Percentiles rank a stretch among this genome's conserved stretches.
Conservation (phyloP, 2,329 filamentous ascomycete genomes). For the Fusarium succisae region DNA sequence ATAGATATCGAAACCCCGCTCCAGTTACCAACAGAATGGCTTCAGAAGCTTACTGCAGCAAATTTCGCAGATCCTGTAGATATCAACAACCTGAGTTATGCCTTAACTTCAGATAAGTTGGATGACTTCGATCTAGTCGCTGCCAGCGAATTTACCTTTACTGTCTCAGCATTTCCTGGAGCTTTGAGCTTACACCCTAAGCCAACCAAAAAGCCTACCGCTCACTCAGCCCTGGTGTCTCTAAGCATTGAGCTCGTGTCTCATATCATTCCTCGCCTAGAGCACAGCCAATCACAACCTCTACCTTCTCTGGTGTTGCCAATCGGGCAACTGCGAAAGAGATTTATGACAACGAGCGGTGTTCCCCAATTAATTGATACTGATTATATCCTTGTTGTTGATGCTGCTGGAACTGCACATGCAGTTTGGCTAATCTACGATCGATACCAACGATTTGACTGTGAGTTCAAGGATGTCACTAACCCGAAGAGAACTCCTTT, state of each 20-base stretch:
- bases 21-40: not conserved
- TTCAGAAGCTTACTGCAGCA: not conserved
- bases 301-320: not conserved
- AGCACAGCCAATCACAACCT: not conserved
- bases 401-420: not conserved
- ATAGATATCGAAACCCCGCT: not conserved
- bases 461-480: not conserved
- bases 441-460: not conserved
- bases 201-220: not conserved
- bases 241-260: not conserved
- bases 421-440: not conserved
- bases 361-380: fast-evolving
- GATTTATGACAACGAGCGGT: fast-evolving
- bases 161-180: not conserved
- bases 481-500: not conserved
- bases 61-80: not conserved
- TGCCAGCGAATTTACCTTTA: not conserved
- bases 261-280: not conserved
- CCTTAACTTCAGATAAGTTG: not conserved
- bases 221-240: not conserved
- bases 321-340: not conserved
- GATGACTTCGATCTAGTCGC: not conserved
- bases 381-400: not conserved
- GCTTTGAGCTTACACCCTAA: not conserved
- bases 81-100: not conserved